Evolutionary conservation across 169 alveolate species (phyloP).

Genomic region (Cryptosporidium ryanae): DNA sequence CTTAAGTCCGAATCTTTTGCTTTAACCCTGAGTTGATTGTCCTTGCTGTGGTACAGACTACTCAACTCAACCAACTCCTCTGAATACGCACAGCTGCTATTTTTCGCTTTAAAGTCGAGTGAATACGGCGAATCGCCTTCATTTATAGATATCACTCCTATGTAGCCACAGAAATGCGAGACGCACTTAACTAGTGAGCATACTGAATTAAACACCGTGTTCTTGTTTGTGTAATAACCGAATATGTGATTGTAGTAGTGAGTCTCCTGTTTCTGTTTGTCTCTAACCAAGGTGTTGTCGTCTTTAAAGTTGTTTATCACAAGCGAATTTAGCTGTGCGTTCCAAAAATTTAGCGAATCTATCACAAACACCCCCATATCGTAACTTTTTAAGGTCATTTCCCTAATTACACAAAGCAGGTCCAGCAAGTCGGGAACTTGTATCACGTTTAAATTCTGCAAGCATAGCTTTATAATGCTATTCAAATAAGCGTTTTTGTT

Average conservation of each 20-base stretch:
- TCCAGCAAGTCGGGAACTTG: constrained; percentile 25
- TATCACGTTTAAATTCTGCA: constrained; percentile 18
- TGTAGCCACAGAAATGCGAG: constrained; percentile 22
- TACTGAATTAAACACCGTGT: constrained; percentile 23
- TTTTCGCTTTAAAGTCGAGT: neutral
- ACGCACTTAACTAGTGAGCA: constrained; percentile 17
- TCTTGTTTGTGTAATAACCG: constrained; percentile 28
- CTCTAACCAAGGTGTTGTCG: neutral
- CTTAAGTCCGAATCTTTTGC: neutral
- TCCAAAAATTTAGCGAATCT: constrained; percentile 63
- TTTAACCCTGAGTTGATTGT: neutral
- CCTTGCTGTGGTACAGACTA: neutral
- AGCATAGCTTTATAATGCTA: neutral
- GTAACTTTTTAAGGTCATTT: constrained; percentile 3
- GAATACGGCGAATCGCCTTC: neutral
- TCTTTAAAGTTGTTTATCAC: neutral
- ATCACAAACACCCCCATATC: constrained; percentile 23
- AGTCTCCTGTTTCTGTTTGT: too few relatives aligned
- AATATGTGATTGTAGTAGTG: neutral
- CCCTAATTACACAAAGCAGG: constrained; percentile 14
- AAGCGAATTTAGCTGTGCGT: constrained; percentile 19
- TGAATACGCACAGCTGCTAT: neutral
- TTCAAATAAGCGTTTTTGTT: neutral
- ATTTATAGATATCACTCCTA: constrained; percentile 15
- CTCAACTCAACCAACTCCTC: constrained; percentile 41